Evolutionary conservation across 2,329 filamentous ascomycete species (phyloP), one percentile per base, ranked within the genome.

Genomic region (Hypoxylon sp.): DNA sequence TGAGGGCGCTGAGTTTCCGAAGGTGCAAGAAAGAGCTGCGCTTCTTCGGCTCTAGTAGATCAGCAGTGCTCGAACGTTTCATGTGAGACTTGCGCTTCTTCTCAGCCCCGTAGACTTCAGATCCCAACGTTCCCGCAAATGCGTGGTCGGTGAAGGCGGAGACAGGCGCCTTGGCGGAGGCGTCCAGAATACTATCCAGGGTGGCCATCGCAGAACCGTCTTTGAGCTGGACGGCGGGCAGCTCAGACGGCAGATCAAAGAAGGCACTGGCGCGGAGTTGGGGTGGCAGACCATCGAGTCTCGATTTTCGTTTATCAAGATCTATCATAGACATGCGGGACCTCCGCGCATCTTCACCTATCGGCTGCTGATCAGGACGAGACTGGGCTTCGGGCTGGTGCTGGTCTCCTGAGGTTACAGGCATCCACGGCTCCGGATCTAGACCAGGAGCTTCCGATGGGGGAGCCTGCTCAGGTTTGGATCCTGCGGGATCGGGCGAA

Each of bases 131-230:
- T 3, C 92, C 92, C 23, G 88, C 90, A 69, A 90, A 92, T 0
- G 88, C 85, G 72, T 97, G 92, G 69, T 97, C 92, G 0, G 90
- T 96, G 68, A 98, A 98, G 21, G 93, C 94, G 64, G 83, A 91
- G 24, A 97, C 92, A 1, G 95, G 95, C 0, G 95, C 94, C 58
- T 83, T 85, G 2, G 91, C 90, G 2, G 94, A 95, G 6, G 94
- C 95, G 70, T 97, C 90, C 13, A 99, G 82, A 49, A 99, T 96
- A 71, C 87, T 93, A 65, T 99, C 93, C 6, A 99, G 83, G 0
- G 94, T 97, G 37, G 86, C 88, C 71, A 92, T 91, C 9, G 94
- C 93, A 21, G 95, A 98, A 15, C 91, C 89, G 55, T 90, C 87
- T 72, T 87, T 88, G 51, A 88, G 71, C 64, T 88, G 80, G 18